Conservation (phyloP, 139 green algal species). For the Raphidocelis subcapitata region DNA sequence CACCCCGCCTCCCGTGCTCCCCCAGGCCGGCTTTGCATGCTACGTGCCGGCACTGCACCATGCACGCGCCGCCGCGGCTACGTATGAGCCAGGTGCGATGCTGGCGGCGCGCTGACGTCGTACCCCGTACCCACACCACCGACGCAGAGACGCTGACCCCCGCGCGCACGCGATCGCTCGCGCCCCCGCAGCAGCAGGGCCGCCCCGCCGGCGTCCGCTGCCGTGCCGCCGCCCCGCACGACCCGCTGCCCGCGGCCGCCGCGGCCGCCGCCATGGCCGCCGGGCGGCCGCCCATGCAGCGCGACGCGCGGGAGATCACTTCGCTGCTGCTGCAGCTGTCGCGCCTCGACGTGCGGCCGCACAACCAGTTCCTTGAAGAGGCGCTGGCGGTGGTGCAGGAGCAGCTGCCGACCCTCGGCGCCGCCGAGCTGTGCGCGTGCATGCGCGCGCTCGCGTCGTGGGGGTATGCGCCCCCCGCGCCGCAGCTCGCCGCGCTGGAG, state of each 20-base stretch:
- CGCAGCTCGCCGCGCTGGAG: not conserved
- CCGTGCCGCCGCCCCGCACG: not conserved
- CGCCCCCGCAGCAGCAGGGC: too few relatives aligned
- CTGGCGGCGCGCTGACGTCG: not conserved
- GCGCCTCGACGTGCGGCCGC: conserved; percentile 21
- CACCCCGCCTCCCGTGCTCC: too few relatives aligned
- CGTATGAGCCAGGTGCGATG: not conserved
- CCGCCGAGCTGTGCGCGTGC: conserved; percentile 13
- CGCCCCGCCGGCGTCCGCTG: not conserved
- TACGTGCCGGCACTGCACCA: too few relatives aligned
- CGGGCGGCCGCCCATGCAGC: conserved; percentile 13
- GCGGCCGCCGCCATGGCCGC: not conserved
- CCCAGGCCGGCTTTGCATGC: too few relatives aligned
- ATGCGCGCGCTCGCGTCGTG: conserved; percentile 16
- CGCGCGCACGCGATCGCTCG: too few relatives aligned
- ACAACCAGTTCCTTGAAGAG: conserved; percentile 17
- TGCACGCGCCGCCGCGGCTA: too few relatives aligned
- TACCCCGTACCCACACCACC: too few relatives aligned
- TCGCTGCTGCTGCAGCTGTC: conserved; percentile 20
- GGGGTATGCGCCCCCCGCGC: not conserved
- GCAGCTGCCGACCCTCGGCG: conserved; percentile 1
- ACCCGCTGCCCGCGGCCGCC: not conserved
- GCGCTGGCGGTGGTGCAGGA: conserved; percentile 11
- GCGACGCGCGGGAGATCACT: conserved; percentile 17
- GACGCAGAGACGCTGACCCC: too few relatives aligned